Evolutionary conservation across 2,329 filamentous ascomycete species (phyloP), one percentile per base, ranked within the genome.

Genomic region (Exophiala dermatitidis): DNA sequence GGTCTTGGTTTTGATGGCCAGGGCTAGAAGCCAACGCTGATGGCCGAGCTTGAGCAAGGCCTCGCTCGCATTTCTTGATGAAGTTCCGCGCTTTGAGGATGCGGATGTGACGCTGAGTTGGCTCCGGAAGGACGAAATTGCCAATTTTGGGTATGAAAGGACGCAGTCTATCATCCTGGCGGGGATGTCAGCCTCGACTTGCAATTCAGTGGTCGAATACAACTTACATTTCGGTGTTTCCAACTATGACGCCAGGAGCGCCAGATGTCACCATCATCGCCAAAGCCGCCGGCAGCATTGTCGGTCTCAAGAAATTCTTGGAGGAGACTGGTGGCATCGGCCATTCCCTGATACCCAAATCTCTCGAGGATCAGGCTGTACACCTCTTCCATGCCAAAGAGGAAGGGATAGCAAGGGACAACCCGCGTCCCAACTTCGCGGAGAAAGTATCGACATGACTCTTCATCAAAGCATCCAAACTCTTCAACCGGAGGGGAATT

Each of bases 351-450:
- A 43, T 56, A 50, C 10, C 63, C 63, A 53, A 62, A 65, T 41
- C 52, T 50, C 36, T 56, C 57, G 9, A 62, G 42, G 9, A 65
- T 60, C 36, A 55, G 49, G 43, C 49, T 57, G 36, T 62, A 63
- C 32, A 65, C 58, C 42, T 65, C 63, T 53, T 65, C 62, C 52
- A 65, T 65, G 33, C 63, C 63, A 36, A 62, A 54, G 9, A 53
- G 53, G 56, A 63, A 65, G 6, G 62, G 62, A 46, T 62, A 64
- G 48, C 48, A 52, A 40, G 56, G 58, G 26, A 64, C 60, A 31
- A 65, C 53, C 19, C 55, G 55, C 6, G 48, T 36, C 26, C 62
- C 63, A 5, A 65, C 54, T 48, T 63, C 61, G n/a, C 61, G 54
- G 9, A 64, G 48, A 45, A 63, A 60, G 52, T 58, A 62, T 19